Evolutionary conservation across 257 asterid genomes (phyloP), one percentile per base, ranked within the genome.

Genomic region (Solanum paucissectum): DNA sequence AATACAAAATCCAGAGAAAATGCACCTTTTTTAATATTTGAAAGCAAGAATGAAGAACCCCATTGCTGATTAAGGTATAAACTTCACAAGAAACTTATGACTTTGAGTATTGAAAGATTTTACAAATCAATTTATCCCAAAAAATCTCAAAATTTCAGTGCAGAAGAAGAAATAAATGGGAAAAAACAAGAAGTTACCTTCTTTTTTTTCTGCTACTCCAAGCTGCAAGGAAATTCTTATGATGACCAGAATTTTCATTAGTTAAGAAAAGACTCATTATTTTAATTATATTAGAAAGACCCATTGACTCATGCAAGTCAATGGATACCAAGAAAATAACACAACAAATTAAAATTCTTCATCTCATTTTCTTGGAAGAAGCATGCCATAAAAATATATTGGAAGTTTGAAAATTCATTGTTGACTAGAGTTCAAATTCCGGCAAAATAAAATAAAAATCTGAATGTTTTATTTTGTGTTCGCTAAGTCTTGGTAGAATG

Each of bases 281-380:
- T 49, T 49, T 46, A 46, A 68, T 44, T 85, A 5, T 73, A 33
- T 69, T 36, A 42, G 33, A 16, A 71, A 87, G 52, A 71, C 85
- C 52, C 27, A 29, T 73, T 88, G 90, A 88, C 87, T 74, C 66
- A 21, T 34, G 10, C 83, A 87, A 87, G 88, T 83, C 89, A 87
- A 89, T 64, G 68, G 64, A 82, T 9, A 21, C 29, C 52, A 72
- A 38, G 9, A 72, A 85, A 86, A 66, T 18, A 16, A 82, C 85
- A 75, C 72, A 64, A 23, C 23, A 38, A 58, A 74, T 21, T 25
- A 36, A 34, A 87, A 87, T 36, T 40, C 71, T 87, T 46, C 84
- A 55, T 9, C 85, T 89, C 83, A 88, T 85, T 87, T 90, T 83
- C 93, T 36, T 44, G 69, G 92, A 91, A 89, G 64, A 84, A 86